These are phyloP conservation scores for Pleomassaria siparia DNA, from an alignment of 2,329 filamentous ascomycete genomes.

Conservation along the genomic window DNA sequence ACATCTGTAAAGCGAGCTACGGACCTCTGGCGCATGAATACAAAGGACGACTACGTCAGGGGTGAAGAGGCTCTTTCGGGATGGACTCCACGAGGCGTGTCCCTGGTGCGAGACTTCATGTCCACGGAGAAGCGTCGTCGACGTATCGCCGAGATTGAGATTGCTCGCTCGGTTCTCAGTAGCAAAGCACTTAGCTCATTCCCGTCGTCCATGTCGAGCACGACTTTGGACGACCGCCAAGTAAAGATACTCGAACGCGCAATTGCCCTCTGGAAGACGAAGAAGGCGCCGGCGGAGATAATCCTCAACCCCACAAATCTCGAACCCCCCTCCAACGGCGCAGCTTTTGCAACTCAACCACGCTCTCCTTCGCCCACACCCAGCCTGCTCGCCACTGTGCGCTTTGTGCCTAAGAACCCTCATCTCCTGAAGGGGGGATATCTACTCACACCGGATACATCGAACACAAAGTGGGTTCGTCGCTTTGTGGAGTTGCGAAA, in stretches of 20 bases:
- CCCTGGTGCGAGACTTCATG: constrained; percentile 86
- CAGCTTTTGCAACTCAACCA: constrained; percentile 44
- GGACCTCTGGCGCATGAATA: constrained; percentile 96
- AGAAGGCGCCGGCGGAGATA: constrained; percentile 46
- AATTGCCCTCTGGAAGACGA: constrained; percentile 63
- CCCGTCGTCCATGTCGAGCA: constrained; percentile 15
- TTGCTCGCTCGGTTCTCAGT: constrained; percentile 66
- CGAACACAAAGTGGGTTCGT: constrained; percentile 82
- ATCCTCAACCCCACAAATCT: constrained; percentile 57
- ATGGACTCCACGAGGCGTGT: constrained; percentile 89
- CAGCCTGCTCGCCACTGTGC: constrained; percentile 73
- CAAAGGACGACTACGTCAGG: constrained; percentile 91
- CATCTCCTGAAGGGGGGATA: constrained; percentile 79
- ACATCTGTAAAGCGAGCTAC: constrained; percentile 87
- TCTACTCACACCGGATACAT: constrained; percentile 79
- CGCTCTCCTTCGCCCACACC: constrained; percentile 50
- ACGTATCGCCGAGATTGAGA: constrained; percentile 78
- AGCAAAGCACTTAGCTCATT: constrained; percentile 47
- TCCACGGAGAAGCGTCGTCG: constrained; percentile 70
- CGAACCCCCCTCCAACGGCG: constrained; percentile 67
- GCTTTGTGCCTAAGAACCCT: constrained; percentile 75
- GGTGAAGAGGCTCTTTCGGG: constrained; percentile 83
- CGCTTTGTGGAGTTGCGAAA: constrained; percentile 89
- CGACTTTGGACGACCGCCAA: constrained; percentile 36
- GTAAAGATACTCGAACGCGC: constrained; percentile 54